Conservation (phyloP, 2,329 filamentous ascomycete species). For the Fusarium musae region DNA sequence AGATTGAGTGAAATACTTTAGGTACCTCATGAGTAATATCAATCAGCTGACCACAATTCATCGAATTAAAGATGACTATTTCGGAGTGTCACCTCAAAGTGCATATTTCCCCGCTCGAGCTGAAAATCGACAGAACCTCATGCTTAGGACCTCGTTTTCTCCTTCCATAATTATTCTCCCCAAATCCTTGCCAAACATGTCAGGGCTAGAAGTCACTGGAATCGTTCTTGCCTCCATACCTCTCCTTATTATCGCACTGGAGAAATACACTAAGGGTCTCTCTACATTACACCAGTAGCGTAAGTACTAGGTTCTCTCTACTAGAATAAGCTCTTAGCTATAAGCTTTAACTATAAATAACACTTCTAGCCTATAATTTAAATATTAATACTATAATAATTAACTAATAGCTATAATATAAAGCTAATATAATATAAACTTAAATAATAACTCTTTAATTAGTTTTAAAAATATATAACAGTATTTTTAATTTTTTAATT, state of each 20-base stretch:
- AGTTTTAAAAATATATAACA: no score
- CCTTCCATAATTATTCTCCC: not conserved
- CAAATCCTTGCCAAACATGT: not conserved
- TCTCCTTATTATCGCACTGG: not conserved
- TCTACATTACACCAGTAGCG: not conserved
- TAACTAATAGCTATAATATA: no score
- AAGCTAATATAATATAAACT: no score
- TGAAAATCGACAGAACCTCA: not conserved
- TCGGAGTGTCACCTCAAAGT: not conserved
- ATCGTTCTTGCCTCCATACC: constrained; percentile 9
- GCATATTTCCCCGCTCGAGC: not conserved
- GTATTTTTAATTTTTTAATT: no score
- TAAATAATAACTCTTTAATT: no score
- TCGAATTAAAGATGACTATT: not conserved
- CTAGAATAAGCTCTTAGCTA: no score
- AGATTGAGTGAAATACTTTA: not conserved
- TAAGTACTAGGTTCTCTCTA: no score
- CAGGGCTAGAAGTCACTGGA: constrained; percentile 6
- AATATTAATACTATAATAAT: no score
- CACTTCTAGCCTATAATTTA: no score
- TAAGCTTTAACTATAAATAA: no score
- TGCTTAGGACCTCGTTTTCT: not conserved
- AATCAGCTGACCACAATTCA: not conserved
- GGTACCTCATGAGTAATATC: not conserved
- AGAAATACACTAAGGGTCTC: constrained; percentile 6